Percentiles rank a stretch among this genome's conserved stretches.
These are phyloP conservation scores for Leccinum fallax DNA, from an alignment of 1,284 basidiomycete species.

Conservation along the genomic window DNA sequence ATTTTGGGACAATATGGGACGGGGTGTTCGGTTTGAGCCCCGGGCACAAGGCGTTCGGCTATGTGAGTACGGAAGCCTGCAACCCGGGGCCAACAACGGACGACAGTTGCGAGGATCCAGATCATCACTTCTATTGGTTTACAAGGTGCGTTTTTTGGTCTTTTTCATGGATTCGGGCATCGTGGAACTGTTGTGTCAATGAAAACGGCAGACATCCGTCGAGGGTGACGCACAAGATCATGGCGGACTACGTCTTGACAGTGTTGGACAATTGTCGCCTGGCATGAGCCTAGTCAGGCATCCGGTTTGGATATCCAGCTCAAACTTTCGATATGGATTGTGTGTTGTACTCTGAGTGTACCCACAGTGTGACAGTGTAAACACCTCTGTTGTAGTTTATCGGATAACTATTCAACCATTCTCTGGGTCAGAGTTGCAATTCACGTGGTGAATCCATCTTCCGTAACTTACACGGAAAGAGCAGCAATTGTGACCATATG, in stretches of 20 bases:
- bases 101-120: constrained; percentile 45
- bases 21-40: constrained; percentile 44
- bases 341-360: neutral
- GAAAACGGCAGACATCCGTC: constrained; percentile 41
- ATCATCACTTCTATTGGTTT: constrained; percentile 54
- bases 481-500: neutral
- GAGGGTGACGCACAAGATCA: constrained; percentile 44
- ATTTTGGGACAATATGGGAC: constrained; percentile 49
- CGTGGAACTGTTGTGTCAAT: neutral
- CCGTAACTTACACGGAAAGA: neutral
- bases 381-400: neutral
- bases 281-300: neutral
- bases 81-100: constrained; percentile 34
- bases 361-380: neutral
- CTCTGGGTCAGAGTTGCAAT: neutral
- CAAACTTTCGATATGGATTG: neutral
- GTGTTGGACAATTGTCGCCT: constrained; percentile 40
- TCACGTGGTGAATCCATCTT: neutral
- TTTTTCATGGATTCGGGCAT: neutral
- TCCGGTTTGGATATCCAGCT: neutral
- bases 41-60: constrained; percentile 51
- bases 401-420: too few relatives aligned
- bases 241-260: constrained; percentile 50
- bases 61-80: constrained; percentile 43
- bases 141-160: constrained; percentile 39